phyloP scores from a whole-genome alignment of 495 filamentous ascomycete genomes.

The Xylaria curta region DNA sequence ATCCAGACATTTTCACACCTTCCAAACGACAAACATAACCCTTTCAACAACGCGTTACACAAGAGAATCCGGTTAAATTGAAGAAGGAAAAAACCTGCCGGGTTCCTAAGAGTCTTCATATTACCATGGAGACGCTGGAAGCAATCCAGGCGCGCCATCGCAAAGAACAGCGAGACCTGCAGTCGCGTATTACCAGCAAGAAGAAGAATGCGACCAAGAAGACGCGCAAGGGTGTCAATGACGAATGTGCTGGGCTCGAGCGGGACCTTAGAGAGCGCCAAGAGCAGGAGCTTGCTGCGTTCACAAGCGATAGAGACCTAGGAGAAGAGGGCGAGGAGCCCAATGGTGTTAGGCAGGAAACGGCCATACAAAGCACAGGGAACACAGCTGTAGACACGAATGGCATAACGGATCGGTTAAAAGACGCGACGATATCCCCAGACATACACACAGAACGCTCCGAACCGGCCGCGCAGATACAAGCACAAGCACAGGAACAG shows the following conservation, averaged over 20 bases:
- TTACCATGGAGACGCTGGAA: slow-evolving; percentile 63
- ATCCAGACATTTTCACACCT: neutral
- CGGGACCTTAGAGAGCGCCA: slow-evolving; percentile 71
- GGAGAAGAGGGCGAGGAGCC: slow-evolving; percentile 28
- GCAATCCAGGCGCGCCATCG: slow-evolving; percentile 78
- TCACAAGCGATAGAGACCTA: slow-evolving; percentile 52
- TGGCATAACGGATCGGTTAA: slow-evolving; percentile 29
- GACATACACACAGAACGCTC: slow-evolving; percentile 20
- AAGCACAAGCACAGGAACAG: slow-evolving; percentile 36
- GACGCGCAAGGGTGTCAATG: slow-evolving; percentile 86
- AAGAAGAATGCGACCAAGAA: slow-evolving; percentile 97
- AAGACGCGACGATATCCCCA: slow-evolving; percentile 30
- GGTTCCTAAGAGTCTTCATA: too few relatives aligned
- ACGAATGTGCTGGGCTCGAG: slow-evolving; percentile 81
- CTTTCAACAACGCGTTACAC: neutral
- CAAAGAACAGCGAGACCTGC: slow-evolving; percentile 87
- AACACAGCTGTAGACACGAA: slow-evolving; percentile 26
- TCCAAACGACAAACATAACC: neutral
- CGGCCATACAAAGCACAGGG: slow-evolving; percentile 22
- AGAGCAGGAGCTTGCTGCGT: slow-evolving; percentile 64
- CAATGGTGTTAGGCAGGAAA: slow-evolving; percentile 20
- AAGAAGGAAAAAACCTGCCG: neutral
- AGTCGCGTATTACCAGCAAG: slow-evolving; percentile 84
- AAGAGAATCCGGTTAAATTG: neutral
- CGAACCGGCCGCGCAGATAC: slow-evolving; percentile 26